Evolutionary conservation across 805 yeast genomes (phyloP).

Genomic region (Nakazawaea molendinolei): DNA sequence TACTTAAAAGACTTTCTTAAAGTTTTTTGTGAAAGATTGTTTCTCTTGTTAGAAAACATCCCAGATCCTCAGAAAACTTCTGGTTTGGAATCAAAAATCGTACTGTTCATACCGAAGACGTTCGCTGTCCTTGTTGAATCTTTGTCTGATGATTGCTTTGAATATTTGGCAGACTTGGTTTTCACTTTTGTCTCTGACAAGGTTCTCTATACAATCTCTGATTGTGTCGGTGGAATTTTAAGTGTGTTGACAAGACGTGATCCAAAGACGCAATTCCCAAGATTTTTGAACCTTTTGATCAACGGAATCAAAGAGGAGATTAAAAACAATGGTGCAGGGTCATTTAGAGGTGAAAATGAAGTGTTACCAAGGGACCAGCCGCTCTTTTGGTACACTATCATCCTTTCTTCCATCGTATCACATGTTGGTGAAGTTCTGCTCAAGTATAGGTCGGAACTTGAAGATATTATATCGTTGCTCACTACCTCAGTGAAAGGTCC

Average conservation of each 20-base stretch:
- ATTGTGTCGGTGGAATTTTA: constrained; percentile 63
- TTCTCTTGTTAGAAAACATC: constrained; percentile 59
- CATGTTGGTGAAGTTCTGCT: constrained; percentile 54
- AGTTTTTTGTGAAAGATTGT: constrained; percentile 50
- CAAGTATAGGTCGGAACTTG: constrained; percentile 36
- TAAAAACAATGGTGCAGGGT: constrained; percentile 75
- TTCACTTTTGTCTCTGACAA: constrained; percentile 55
- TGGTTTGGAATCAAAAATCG: constrained; percentile 44
- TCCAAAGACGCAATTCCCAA: constrained; percentile 39
- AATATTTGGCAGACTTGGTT: constrained; percentile 36
- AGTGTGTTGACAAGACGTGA: constrained; percentile 67
- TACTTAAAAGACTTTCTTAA: constrained; percentile 57
- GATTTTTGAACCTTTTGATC: constrained; percentile 37
- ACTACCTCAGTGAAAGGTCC: constrained; percentile 55
- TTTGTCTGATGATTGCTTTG: constrained; percentile 49
- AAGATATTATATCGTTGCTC: constrained; percentile 37
- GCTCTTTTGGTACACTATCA: constrained; percentile 61
- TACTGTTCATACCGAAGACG: constrained; percentile 27
- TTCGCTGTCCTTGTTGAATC: constrained; percentile 51
- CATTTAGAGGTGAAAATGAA: constrained; percentile 55
- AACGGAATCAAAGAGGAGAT: constrained; percentile 59
- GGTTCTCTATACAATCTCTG: constrained; percentile 53
- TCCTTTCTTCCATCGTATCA: constrained; percentile 64
- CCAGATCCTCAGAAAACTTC: constrained; percentile 50
- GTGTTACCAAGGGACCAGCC: constrained; percentile 73